Evolutionary conservation across 2,329 filamentous ascomycete genomes (phyloP), one percentile per base, ranked within the genome.

Genomic region (Scedosporium apiospermum): DNA sequence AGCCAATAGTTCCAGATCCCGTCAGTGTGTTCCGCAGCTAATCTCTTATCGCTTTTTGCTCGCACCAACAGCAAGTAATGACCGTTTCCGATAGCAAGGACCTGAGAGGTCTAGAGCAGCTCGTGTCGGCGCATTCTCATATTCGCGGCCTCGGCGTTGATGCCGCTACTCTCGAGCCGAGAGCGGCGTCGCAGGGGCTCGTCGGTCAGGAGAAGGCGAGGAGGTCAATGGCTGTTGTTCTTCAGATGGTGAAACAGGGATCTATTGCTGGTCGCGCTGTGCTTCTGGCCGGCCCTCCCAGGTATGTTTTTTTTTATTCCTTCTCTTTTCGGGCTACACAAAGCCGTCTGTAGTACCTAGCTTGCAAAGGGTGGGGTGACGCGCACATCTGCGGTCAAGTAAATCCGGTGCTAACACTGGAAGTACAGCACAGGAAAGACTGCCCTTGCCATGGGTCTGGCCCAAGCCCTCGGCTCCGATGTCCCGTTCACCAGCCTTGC

Each of bases 161-260:
- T 80, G 80, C 87, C 64, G 92, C 96, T 72, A 95, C 91, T 6
- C 82, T 99, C 67, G 93, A 96, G 71, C 93, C 95, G 21, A 87
- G 93, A 64, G 77, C 84, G 30, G 83, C 89, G 58, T 96, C 93
- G 14, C 95, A 99, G 75, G 95, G 95, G 42, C 85, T 99, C 4
- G 93, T 99, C 7, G 95, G 95, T 57, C 95, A 99, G 77, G 88
- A 96, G 71, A 96, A 96, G 80, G 95, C 95, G 63, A 88, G 95
- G 65, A 98, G 97, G 77, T 95, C 95, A 9, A 95, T 95, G 3
- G 95, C 93, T 1, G 89, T 99, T 58, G 96, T 99, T 70, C 79
- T 99, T 65, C 92, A 96, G 80, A 99, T 99, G 95, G 96, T 96
- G 70, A 97, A 96, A 78, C 92, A 97, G 72, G 93, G 93, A 71